phyloP scores from a whole-genome alignment of 129 eudicot species.

The Solidago caesia region DNA sequence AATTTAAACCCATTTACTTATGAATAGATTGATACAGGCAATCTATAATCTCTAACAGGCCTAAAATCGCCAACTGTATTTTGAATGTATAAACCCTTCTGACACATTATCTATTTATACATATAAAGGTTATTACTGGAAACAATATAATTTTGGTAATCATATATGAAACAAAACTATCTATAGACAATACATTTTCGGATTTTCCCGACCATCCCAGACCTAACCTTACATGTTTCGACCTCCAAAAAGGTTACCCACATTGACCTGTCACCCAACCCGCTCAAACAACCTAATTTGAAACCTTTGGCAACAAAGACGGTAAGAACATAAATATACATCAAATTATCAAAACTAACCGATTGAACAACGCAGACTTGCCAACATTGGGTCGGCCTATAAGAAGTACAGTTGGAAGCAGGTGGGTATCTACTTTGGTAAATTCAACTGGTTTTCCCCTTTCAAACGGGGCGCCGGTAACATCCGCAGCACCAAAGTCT shows the following conservation, averaged over 20 bases:
- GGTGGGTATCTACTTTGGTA: slow-evolving; percentile 55
- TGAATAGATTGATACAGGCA: no score
- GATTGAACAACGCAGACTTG: slow-evolving; percentile 89
- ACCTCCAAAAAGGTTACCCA: background rate
- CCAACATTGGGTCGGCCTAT: slow-evolving; percentile 98
- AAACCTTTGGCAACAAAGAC: no score
- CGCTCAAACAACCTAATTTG: no score
- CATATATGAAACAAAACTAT: background rate
- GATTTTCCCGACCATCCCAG: no score
- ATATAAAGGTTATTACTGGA: background rate
- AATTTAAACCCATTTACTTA: background rate
- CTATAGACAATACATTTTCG: no score
- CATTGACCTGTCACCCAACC: slow-evolving; percentile 1
- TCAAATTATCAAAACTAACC: slow-evolving; percentile 39
- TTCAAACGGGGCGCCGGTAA: slow-evolving; percentile 25
- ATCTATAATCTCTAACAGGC: background rate
- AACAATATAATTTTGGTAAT: background rate
- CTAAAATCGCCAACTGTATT: background rate
- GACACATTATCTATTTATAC: background rate
- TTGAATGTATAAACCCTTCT: slow-evolving; percentile 1
- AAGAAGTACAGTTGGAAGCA: slow-evolving; percentile 90
- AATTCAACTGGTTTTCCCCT: slow-evolving; percentile 54
- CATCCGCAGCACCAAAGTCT: slow-evolving; percentile 25
- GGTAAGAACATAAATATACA: background rate
- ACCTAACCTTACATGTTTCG: no score